Percentiles rank a stretch among this genome's conserved stretches.
These are phyloP conservation scores for Begonia peltatifolia DNA, from an alignment of 306 rosid genomes.

Conservation along the genomic window DNA sequence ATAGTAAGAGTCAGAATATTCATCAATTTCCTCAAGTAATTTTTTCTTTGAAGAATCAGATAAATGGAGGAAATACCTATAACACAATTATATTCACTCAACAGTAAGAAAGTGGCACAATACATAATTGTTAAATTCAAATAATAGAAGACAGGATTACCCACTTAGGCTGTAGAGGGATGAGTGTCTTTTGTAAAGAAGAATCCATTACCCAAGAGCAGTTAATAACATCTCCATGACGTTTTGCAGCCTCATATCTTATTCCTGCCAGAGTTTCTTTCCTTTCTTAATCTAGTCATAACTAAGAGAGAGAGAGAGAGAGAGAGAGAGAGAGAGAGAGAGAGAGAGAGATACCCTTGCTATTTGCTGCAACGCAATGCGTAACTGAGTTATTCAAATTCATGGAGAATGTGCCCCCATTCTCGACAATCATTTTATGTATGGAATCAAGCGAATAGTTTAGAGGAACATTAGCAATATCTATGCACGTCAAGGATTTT, in stretches of 20 bases:
- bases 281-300: conserved; percentile 2
- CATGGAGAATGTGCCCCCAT: conserved; percentile 95
- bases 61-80: conserved; percentile 62
- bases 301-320: background rate
- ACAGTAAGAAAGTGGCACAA: too few relatives aligned
- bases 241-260: conserved; percentile 75
- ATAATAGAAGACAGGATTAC: conserved; percentile 10
- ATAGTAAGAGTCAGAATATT: conserved; percentile 72
- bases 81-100: conserved; percentile 2
- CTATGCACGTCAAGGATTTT: conserved; percentile 57
- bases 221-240: conserved; percentile 67
- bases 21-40: conserved; percentile 73
- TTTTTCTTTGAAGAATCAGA: conserved; percentile 63
- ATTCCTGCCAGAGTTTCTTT: conserved; percentile 41
- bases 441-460: conserved; percentile 59
- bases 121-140: background rate
- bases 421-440: conserved; percentile 75
- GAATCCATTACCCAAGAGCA: conserved; percentile 70
- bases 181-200: conserved; percentile 47
- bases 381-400: conserved; percentile 76
- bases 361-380: conserved; percentile 76
- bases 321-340: conserved; percentile 16
- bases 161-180: conserved; percentile 68
- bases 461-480: conserved; percentile 77
- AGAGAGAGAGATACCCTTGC: conserved; percentile 59